Conservation (phyloP, 257 asterid species). For the Parsonsia alboflavescens region DNA sequence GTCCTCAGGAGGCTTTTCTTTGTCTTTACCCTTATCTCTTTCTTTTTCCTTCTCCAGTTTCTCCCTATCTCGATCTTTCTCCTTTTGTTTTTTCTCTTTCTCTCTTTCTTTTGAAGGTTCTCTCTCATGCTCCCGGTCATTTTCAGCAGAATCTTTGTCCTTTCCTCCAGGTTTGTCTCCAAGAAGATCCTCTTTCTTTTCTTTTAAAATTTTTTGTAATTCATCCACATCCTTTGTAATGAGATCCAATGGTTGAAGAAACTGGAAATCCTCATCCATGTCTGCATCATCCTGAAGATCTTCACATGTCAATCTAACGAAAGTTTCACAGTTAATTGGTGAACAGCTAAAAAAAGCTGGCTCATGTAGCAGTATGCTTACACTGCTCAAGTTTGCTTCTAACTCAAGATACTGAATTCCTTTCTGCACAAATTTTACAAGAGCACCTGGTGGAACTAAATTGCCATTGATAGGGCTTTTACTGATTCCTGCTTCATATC, state of each 20-base stretch:
- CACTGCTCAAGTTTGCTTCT: conserved; percentile 74
- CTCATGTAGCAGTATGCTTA: conserved; percentile 30
- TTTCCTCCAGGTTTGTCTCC: conserved; percentile 61
- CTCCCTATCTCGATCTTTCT: conserved; percentile 57
- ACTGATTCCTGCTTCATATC: conserved; percentile 82
- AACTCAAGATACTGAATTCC: conserved; percentile 92
- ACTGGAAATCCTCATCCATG: conserved; percentile 77
- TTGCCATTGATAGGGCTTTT: conserved; percentile 73
- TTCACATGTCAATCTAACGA: conserved; percentile 29
- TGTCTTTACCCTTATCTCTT: conserved; percentile 53
- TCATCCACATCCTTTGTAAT: conserved; percentile 79
- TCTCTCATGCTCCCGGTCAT: conserved; percentile 51
- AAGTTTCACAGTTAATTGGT: conserved; percentile 21
- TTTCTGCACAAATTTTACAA: conserved; percentile 77
- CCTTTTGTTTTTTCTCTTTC: conserved; percentile 59
- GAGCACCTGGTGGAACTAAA: conserved; percentile 95
- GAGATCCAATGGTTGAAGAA: conserved; percentile 81
- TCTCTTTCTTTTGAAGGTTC: conserved; percentile 38
- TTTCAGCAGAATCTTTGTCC: conserved; percentile 55
- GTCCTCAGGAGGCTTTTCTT: conserved; percentile 65
- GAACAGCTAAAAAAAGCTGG: conserved; percentile 14
- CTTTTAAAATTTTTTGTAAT: conserved; percentile 71
- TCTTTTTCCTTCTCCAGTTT: conserved; percentile 45
- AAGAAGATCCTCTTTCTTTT: conserved; percentile 56
- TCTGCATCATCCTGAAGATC: conserved; percentile 69